These are phyloP conservation scores for Pilobolus umbonatus DNA, from an alignment of 192 early-diverging fungal genomes.

Conservation along the genomic window DNA sequence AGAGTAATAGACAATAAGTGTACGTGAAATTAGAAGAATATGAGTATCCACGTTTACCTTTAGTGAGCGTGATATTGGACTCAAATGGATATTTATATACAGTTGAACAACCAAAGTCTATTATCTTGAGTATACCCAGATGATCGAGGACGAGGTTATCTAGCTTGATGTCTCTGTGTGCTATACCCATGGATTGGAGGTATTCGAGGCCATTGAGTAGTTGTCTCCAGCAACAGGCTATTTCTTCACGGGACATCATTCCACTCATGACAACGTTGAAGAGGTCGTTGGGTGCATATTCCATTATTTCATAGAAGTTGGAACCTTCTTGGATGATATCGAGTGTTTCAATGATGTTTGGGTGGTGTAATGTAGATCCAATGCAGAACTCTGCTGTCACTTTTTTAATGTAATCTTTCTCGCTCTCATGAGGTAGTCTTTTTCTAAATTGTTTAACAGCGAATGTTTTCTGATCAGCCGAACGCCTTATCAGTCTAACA, in stretches of 20 bases:
- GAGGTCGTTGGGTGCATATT: constrained; percentile 89
- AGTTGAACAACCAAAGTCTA: constrained; percentile 90
- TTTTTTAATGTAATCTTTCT: constrained; percentile 76
- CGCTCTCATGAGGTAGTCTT: constrained; percentile 57
- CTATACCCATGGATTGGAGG: constrained; percentile 85
- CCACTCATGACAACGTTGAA: constrained; percentile 76
- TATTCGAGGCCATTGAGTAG: constrained; percentile 79
- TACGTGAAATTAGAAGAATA: neutral
- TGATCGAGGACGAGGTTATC: constrained; percentile 82
- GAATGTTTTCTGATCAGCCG: constrained; percentile 58
- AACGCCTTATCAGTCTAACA: constrained; percentile 60
- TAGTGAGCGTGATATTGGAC: constrained; percentile 34
- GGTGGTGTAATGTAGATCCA: constrained; percentile 67
- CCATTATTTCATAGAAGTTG: constrained; percentile 76
- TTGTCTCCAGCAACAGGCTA: constrained; percentile 86
- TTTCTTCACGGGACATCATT: constrained; percentile 69
- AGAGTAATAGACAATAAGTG: constrained; percentile 14
- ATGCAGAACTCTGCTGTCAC: constrained; percentile 83
- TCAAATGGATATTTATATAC: constrained; percentile 87
- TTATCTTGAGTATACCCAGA: constrained; percentile 80
- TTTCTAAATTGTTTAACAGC: constrained; percentile 81
- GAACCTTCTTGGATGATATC: constrained; percentile 68
- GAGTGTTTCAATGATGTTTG: constrained; percentile 74
- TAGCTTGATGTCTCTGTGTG: constrained; percentile 90
- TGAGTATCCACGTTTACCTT: constrained; percentile 35